Percentiles rank a stretch among this genome's conserved stretches.
Evolutionary conservation across 257 asterid species (phyloP).

Genomic region (Jacaranda copaia): DNA sequence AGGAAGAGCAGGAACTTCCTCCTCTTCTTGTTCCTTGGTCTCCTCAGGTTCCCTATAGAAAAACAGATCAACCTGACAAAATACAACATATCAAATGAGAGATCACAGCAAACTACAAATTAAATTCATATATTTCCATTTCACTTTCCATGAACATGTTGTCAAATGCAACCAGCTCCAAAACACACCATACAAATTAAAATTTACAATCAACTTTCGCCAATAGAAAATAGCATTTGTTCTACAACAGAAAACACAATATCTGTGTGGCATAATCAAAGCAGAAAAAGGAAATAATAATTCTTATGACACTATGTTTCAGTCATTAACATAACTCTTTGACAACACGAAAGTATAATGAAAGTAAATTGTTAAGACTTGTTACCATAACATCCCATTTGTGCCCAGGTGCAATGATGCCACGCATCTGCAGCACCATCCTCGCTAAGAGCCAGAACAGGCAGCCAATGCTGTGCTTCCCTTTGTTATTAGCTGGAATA

Average conservation of each 20-base stretch:
- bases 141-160: too few relatives aligned
- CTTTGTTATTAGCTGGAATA: constrained; percentile 54
- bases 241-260: neutral
- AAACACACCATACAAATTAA: neutral
- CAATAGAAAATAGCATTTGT: neutral
- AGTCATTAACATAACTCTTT: neutral
- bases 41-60: constrained; percentile 61
- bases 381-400: constrained; percentile 55
- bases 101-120: neutral
- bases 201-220: neutral
- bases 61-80: constrained; percentile 52
- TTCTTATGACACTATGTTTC: neutral
- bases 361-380: neutral
- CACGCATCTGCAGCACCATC: constrained; percentile 56
- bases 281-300: neutral
- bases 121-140: neutral
- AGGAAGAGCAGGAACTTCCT: constrained; percentile 48
- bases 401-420: constrained; percentile 44
- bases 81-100: neutral
- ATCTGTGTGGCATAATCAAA: too few relatives aligned
- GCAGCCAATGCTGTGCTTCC: constrained; percentile 54
- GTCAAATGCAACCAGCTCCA: neutral
- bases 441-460: constrained; percentile 56
- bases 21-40: constrained; percentile 55
- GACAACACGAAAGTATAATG: neutral